Conservation (phyloP, 345 rosid species). For the Pistacia integerrima region DNA sequence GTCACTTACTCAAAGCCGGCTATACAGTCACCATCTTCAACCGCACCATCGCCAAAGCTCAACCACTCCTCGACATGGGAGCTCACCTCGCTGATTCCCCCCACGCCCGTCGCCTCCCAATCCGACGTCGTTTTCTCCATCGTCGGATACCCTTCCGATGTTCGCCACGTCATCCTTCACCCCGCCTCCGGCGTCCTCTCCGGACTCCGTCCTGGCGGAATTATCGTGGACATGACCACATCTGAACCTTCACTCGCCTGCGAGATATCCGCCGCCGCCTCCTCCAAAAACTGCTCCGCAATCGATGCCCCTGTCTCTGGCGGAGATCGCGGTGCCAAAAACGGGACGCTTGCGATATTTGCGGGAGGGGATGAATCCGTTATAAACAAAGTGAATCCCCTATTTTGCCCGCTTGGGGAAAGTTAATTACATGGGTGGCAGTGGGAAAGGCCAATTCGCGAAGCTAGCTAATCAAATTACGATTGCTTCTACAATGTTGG, state of each 20-base stretch:
- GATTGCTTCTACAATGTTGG: constrained; percentile 83
- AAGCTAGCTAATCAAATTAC: constrained; percentile 80
- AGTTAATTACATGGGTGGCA: constrained; percentile 74
- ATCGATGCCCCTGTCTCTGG: constrained; percentile 85
- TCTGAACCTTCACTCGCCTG: constrained; percentile 89
- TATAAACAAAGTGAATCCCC: constrained; percentile 51
- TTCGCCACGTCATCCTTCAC: constrained; percentile 78
- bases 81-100: constrained; percentile 75
- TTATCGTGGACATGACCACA: constrained; percentile 95
- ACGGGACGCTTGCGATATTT: constrained; percentile 72
- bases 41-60: constrained; percentile 82
- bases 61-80: constrained; percentile 72
- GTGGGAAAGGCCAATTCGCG: constrained; percentile 85
- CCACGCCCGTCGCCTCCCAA: constrained; percentile 56
- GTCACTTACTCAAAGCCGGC: constrained; percentile 78
- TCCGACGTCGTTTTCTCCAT: constrained; percentile 93
- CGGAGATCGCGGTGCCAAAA: constrained; percentile 76
- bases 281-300: constrained; percentile 53
- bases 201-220: constrained; percentile 71
- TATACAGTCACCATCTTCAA: constrained; percentile 80
- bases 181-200: constrained; percentile 69
- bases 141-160: constrained; percentile 93
- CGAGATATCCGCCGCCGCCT: constrained; percentile 65
- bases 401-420: constrained; percentile 70
- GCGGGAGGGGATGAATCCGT: constrained; percentile 64